Conservation (phyloP, 169 alveolate species). For the Plasmodium inui region DNA sequence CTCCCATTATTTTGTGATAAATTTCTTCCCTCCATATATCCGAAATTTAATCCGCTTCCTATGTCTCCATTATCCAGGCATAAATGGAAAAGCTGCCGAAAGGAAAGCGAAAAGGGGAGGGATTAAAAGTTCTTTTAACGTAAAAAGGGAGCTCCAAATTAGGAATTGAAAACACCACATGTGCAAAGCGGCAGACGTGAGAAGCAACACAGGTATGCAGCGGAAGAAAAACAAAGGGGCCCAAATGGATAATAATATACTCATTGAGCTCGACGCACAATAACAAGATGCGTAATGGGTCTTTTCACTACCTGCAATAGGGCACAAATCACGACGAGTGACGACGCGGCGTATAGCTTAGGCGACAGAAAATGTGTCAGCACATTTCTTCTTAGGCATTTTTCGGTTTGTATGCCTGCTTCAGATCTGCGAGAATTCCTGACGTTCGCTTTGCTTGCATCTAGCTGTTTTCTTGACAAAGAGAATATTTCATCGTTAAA, state of each 20-base stretch:
- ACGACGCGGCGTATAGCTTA: neutral
- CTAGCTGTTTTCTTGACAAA: neutral
- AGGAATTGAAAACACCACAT: neutral
- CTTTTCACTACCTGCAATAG: neutral
- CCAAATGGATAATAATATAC: neutral
- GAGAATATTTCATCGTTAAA: slow-evolving; percentile 7
- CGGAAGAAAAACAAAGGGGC: neutral
- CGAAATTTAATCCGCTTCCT: neutral
- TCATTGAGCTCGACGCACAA: neutral
- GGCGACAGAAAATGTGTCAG: neutral
- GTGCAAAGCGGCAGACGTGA: neutral
- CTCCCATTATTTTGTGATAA: neutral
- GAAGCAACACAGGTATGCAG: neutral
- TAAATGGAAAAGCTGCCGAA: neutral
- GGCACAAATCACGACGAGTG: neutral
- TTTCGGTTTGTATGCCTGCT: neutral
- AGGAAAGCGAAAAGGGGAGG: neutral
- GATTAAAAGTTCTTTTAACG: neutral
- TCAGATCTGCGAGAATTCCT: neutral
- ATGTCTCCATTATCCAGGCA: neutral
- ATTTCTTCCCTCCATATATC: slow-evolving; percentile 2
- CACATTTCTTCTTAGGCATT: neutral
- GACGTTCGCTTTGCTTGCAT: neutral
- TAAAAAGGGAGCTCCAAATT: neutral
- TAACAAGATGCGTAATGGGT: neutral